Percentiles rank a stretch among this genome's conserved stretches.
Evolutionary conservation across 2,329 filamentous ascomycete genomes (phyloP).

Genomic region (Lizonia empirigonia): DNA sequence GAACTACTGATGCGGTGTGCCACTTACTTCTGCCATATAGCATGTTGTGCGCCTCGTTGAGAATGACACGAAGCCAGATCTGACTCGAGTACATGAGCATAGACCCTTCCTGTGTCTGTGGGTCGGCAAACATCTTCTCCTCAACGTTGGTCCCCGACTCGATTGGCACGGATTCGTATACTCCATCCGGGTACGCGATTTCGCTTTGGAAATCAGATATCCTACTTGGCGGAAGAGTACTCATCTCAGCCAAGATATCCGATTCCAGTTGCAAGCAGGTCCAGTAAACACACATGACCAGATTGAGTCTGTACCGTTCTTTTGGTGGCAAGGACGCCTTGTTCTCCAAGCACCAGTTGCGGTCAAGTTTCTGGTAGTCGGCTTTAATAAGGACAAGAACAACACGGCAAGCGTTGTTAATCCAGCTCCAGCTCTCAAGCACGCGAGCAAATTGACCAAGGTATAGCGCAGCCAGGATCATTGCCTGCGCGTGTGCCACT

Average conservation of each 20-base stretch:
- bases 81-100: conserved; percentile 67
- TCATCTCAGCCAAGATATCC: conserved; percentile 89
- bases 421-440: conserved; percentile 80
- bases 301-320: conserved; percentile 44
- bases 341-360: conserved; percentile 27
- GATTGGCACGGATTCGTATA: conserved; percentile 51
- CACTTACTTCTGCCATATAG: conserved; percentile 54
- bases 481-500: conserved; percentile 82
- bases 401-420: conserved; percentile 64
- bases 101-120: conserved; percentile 35
- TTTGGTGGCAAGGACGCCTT: conserved; percentile 24
- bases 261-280: conserved; percentile 92
- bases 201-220: conserved; percentile 63
- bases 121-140: conserved; percentile 16
- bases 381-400: conserved; percentile 76
- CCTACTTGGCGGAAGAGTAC: conserved; percentile 63
- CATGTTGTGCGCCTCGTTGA: conserved; percentile 62
- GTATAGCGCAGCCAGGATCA: conserved; percentile 84
- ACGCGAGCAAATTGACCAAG: conserved; percentile 86
- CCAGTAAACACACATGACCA: conserved; percentile 76
- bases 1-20: not conserved
- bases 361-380: conserved; percentile 45
- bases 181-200: conserved; percentile 69
- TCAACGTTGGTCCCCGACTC: conserved; percentile 16
- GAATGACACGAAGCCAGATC: conserved; percentile 62